These are phyloP conservation scores for Sphagnurus paluster DNA, from an alignment of 1,284 basidiomycete genomes.

Conservation along the genomic window DNA sequence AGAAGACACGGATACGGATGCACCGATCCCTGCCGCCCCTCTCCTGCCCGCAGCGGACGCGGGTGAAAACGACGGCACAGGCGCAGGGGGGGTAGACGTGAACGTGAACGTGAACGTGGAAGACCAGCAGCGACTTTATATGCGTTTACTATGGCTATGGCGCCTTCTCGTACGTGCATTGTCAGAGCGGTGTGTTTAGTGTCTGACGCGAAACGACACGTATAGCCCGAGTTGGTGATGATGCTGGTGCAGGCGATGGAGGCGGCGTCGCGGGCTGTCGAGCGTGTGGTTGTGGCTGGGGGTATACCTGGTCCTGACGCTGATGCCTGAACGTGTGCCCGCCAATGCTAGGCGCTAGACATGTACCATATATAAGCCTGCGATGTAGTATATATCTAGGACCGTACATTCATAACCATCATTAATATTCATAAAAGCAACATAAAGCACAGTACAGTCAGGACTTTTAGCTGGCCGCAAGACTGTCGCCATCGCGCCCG, in stretches of 20 bases:
- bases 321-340: background rate
- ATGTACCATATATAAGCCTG: background rate
- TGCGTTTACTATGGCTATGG: slow-evolving; percentile 5
- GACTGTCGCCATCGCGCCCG: background rate
- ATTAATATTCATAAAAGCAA: no score
- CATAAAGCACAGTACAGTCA: no score
- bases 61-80: background rate
- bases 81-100: no score
- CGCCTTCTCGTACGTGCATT: background rate
- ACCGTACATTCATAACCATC: background rate
- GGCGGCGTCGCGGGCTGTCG: background rate
- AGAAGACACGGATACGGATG: no score
- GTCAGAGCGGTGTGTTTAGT: background rate
- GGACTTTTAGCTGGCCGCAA: no score
- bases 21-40: slow-evolving; percentile 1
- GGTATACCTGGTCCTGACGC: no score
- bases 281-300: no score
- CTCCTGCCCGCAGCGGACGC: background rate
- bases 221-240: slow-evolving; percentile 1
- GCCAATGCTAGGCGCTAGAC: background rate
- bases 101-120: background rate
- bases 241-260: slow-evolving; percentile 1
- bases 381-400: no score
- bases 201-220: background rate
- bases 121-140: background rate